phyloP scores from a whole-genome alignment of 2,329 filamentous ascomycete genomes.

The Trichoderma sp. region DNA sequence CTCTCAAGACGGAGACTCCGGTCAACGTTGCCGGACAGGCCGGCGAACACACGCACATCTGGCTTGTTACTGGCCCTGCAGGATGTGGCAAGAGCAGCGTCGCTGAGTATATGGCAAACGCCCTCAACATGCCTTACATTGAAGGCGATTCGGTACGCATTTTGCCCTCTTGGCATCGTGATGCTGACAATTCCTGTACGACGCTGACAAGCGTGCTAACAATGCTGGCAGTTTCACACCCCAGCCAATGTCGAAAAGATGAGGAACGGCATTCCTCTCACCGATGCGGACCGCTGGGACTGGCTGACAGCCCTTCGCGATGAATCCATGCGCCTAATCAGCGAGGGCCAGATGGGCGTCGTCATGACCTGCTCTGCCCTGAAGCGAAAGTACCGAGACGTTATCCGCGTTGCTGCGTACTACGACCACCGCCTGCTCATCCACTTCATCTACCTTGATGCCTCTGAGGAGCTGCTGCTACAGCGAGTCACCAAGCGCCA shows the following conservation, averaged over 20 bases:
- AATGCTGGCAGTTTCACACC: conserved; percentile 63
- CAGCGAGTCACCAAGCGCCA: conserved; percentile 71
- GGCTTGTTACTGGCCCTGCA: conserved; percentile 76
- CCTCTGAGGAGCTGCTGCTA: conserved; percentile 71
- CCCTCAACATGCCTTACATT: conserved; percentile 67
- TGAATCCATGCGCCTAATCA: conserved; percentile 58
- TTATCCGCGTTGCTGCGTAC: conserved; percentile 78
- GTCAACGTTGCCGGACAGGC: conserved; percentile 27
- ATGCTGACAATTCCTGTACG: neutral
- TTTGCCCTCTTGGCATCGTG: neutral
- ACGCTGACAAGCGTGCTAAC: conserved; percentile 4
- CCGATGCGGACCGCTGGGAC: conserved; percentile 94
- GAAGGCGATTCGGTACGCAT: conserved; percentile 73
- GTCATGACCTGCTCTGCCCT: conserved; percentile 94
- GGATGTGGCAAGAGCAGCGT: conserved; percentile 79
- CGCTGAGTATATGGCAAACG: conserved; percentile 60
- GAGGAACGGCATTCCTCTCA: conserved; percentile 77
- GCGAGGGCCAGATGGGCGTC: conserved; percentile 65
- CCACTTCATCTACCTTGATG: conserved; percentile 90
- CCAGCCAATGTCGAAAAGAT: conserved; percentile 87
- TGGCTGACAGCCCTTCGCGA: conserved; percentile 82
- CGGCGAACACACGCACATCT: conserved; percentile 63
- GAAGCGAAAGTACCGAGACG: conserved; percentile 95
- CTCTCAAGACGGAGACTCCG: conserved; percentile 25
- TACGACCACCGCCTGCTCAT: conserved; percentile 70